Base-by-base conservation (phyloP, 202 grass and related monocot genomes). In the Digitaria exilis region DNA sequence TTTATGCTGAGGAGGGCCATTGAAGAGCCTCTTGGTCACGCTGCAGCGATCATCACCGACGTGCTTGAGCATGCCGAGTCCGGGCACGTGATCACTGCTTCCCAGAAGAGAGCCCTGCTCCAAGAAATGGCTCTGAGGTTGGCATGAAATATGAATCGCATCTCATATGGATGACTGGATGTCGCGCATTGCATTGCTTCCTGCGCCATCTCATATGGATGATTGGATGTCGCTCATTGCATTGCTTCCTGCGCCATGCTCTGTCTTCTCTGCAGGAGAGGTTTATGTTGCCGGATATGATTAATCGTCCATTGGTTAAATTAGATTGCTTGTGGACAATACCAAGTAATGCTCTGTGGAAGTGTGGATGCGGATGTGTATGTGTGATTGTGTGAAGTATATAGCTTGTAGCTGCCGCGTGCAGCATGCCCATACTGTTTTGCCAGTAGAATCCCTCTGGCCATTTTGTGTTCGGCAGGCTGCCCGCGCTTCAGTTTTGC, bases 51-150 rank as follows among this genome's bases (percentile, higher is more conserved):
- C 22, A 84, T 93, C 22, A 86, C 88, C 1, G 85, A 90, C 15
- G 88, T 88, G 15, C 88, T 93, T 30, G 91, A 93, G 64, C 73
- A 86, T 64, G 91, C 91, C 4, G 91, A 93, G 73, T 84, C 64
- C 18, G 83, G n/a, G 18, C 41, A 73, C 18, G 48, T 93, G 11
- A 93, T 93, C 72, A 88, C 70, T 3, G 85, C 85, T 26, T 68
- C 88, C 7, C 91, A 93, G 82, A 93, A 93, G 80, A 85, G 60
- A 73, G 64, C 79, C 22, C 88, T 93, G 61, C 88, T 93, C 49
- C 88, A 90, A 71, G 89, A 91, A 80, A 84, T 93, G 75, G 91
- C 88, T 28, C 76, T 90, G 11, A 77, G 82, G 71, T 83, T 93
- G 52, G 76, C 88, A 60, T 93, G 83, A 70, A n/a, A n/a, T n/a